Conservation (phyloP, 2,329 filamentous ascomycete genomes). For the Talaromyces marneffei region DNA sequence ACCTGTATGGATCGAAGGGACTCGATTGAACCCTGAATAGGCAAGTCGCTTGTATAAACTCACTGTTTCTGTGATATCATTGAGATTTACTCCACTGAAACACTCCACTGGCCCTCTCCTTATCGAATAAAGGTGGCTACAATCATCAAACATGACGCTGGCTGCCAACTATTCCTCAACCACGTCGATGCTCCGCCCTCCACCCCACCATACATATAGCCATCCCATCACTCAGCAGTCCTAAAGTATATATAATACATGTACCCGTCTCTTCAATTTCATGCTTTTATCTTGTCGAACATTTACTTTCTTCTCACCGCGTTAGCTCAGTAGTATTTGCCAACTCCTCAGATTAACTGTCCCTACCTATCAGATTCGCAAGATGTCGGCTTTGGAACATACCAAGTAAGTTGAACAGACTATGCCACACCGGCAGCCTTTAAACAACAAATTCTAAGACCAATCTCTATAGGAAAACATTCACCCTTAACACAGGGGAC, state of each 20-base stretch:
- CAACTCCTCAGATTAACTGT: background rate
- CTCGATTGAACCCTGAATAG: background rate
- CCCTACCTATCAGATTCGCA: conserved; percentile 14
- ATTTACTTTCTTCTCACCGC: background rate
- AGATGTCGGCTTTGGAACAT: conserved; percentile 25
- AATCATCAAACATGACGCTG: background rate
- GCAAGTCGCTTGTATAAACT: background rate
- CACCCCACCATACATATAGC: background rate
- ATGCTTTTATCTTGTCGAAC: background rate
- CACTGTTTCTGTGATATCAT: background rate
- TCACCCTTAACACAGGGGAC: conserved; percentile 46
- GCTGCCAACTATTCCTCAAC: background rate
- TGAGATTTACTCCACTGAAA: background rate
- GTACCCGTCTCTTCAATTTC: background rate
- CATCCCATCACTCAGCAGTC: background rate
- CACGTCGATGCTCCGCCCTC: background rate
- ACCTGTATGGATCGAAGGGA: background rate
- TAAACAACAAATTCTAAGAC: background rate
- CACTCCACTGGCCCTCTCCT: background rate
- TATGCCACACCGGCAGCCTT: background rate
- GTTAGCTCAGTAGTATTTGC: background rate
- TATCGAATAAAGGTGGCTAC: background rate
- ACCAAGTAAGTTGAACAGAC: conserved; percentile 24
- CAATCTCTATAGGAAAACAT: conserved; percentile 26
- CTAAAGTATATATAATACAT: background rate